These are phyloP conservation scores for Hanseniaspora vineae DNA, from an alignment of 805 yeast genomes.

Conservation along the genomic window DNA sequence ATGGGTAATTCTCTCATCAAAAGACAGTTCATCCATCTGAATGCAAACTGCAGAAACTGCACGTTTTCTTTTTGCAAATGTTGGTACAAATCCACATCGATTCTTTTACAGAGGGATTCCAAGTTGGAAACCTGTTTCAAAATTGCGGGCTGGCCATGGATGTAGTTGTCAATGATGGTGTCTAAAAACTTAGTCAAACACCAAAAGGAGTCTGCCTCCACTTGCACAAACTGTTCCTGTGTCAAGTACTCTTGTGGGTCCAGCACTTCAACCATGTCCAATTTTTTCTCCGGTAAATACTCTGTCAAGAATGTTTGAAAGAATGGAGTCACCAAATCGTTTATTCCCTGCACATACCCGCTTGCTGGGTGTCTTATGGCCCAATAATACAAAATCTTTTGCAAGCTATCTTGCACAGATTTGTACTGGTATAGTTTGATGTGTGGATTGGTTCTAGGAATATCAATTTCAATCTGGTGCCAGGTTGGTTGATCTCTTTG, in stretches of 20 bases:
- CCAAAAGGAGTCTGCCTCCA: slow-evolving; percentile 97
- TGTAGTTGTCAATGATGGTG: slow-evolving; percentile 92
- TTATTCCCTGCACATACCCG: slow-evolving; percentile 96
- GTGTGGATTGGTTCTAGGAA: slow-evolving; percentile 86
- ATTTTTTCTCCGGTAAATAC: slow-evolving; percentile 34
- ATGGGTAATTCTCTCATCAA: slow-evolving; percentile 87
- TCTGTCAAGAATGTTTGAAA: slow-evolving; percentile 71
- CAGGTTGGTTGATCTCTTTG: slow-evolving; percentile 68
- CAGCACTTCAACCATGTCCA: slow-evolving; percentile 38
- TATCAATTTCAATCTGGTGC: slow-evolving; percentile 93
- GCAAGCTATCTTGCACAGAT: slow-evolving; percentile 65
- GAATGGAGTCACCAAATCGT: slow-evolving; percentile 88
- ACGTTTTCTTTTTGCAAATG: slow-evolving; percentile 74
- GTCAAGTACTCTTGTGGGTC: slow-evolving; percentile 51
- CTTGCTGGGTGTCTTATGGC: slow-evolving; percentile 94
- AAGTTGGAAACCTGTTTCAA: slow-evolving; percentile 78
- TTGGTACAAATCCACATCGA: slow-evolving; percentile 56
- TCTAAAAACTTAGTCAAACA: slow-evolving; percentile 83
- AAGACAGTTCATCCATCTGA: slow-evolving; percentile 97
- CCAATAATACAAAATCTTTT: slow-evolving; percentile 80
- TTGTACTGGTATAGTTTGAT: slow-evolving; percentile 56
- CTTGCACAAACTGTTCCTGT: slow-evolving; percentile 43
- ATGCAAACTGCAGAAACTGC: slow-evolving; percentile 92
- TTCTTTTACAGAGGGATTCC: slow-evolving; percentile 62
- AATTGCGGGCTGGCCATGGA: slow-evolving; percentile 97